Evolutionary conservation across 73 alveolate species (phyloP).

Genomic region (Tetrahymena elliotti): DNA sequence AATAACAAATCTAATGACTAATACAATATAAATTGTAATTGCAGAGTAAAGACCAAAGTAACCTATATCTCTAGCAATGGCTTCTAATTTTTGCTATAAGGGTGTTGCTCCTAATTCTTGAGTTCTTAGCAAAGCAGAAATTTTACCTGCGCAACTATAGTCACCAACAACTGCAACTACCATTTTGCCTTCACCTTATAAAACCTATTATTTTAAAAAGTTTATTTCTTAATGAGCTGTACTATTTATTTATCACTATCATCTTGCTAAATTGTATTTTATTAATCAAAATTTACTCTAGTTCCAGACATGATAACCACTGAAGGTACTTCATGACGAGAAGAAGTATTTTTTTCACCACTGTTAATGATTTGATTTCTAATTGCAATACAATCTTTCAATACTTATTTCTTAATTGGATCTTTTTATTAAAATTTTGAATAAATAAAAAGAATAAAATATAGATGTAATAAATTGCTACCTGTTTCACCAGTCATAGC

Average conservation of each 20-base stretch:
- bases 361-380: slow-evolving; percentile 44
- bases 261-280: neutral
- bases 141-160: slow-evolving; percentile 32
- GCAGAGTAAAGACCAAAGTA: slow-evolving; percentile 84
- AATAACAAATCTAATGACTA: slow-evolving; percentile 56
- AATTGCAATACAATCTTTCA: neutral
- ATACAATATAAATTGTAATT: slow-evolving; percentile 63
- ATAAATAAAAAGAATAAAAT: slow-evolving; percentile 3
- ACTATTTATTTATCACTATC: no score
- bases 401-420: slow-evolving; percentile 29
- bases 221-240: no score
- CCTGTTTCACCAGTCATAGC: slow-evolving; percentile 91
- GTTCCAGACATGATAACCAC: slow-evolving; percentile 79
- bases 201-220: neutral
- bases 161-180: slow-evolving; percentile 38
- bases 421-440: slow-evolving; percentile 7
- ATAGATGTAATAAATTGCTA: no score
- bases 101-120: slow-evolving; percentile 77
- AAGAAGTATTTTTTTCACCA: slow-evolving; percentile 43
- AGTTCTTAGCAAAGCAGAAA: slow-evolving; percentile 33
- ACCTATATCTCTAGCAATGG: slow-evolving; percentile 89
- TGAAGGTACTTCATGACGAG: slow-evolving; percentile 60
- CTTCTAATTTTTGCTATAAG: slow-evolving; percentile 83
- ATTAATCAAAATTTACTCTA: neutral
- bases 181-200: slow-evolving; percentile 44